Evolutionary conservation across 2,329 filamentous ascomycete genomes (phyloP), one percentile per base, ranked within the genome.

Genomic region (Paracorniculantispora psalliotae): DNA sequence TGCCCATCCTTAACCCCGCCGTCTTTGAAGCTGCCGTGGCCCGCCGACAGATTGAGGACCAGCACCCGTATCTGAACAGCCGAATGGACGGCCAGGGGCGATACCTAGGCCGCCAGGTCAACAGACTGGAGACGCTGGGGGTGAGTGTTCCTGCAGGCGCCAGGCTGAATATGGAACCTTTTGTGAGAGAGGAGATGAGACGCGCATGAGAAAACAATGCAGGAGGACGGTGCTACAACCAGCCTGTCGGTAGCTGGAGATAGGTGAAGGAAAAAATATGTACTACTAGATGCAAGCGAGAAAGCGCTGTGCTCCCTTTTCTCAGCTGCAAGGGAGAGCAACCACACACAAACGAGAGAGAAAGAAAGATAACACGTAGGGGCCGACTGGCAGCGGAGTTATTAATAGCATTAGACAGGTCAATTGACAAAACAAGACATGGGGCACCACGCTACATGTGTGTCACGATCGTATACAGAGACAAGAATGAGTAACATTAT

Each of bases 51-150:
- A 68, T 81, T 28, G 72, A 75, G 33, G 77, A 79, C 33, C 75
- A 77, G 48, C 73, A 77, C 59, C 71, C 74, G 4, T 79, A 78
- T 53, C 73, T 85, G 19, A 85, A 85, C 65, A 83, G 80, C 57
- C 75, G 81, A 8, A 76, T 77, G 67, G 76, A 74, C n/a, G 74
- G 75, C 5, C 63, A 62, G 4, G 71, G 72, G 15, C 64, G 67
- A 19, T 76, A 77, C 65, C 71, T 77, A n/a, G 79, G 77, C 1
- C 71, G 71, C 55, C 74, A 71, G 63, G 54, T 62, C 21, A 77
- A 72, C 59, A 69, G 80, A 33, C 63, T 71, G 25, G 77, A 79
- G 12, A 78, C 77, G 1, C 66, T 79, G 33, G 78, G 78, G 2
- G 63, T 70, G 2, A 75, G 77, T 12, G 73, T 83, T 37, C 66